Conservation (phyloP, 768 basidiomycete species). For the Coprinopsis strossmayeri region DNA sequence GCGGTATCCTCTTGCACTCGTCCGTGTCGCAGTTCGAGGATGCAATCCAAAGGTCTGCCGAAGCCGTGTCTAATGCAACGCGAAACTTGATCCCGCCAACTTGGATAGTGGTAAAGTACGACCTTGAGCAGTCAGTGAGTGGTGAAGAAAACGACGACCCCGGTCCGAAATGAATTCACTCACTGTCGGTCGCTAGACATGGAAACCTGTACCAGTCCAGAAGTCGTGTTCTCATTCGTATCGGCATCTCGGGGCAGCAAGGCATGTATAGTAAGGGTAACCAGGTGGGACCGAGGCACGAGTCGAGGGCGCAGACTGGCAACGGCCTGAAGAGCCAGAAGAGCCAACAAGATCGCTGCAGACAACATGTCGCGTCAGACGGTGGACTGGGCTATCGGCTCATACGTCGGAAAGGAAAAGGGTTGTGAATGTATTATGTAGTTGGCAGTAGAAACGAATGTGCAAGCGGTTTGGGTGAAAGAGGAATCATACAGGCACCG, state of each 20-base stretch:
- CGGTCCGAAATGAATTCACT: no score
- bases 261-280: constrained; percentile 14
- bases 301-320: constrained; percentile 13
- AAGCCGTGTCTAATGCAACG: constrained; percentile 69
- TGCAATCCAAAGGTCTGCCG: constrained; percentile 65
- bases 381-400: neutral
- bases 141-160: no score
- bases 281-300: constrained; percentile 19
- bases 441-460: neutral
- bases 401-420: neutral
- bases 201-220: constrained; percentile 38
- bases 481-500: no score
- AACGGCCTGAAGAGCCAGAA: neutral
- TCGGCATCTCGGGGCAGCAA: constrained; percentile 14
- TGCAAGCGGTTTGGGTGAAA: no score
- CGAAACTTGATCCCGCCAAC: constrained; percentile 61
- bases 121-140: no score
- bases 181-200: constrained; percentile 41
- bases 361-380: constrained; percentile 1
- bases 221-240: constrained; percentile 23
- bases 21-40: constrained; percentile 54
- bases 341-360: neutral
- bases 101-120: constrained; percentile 59
- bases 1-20: constrained; percentile 55
- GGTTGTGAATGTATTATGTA: neutral